A percentile compares a stretch with the other conserved stretches of the same genome.
These are phyloP conservation scores for Suillus discolor DNA, from an alignment of 768 basidiomycete species.

Conservation along the genomic window DNA sequence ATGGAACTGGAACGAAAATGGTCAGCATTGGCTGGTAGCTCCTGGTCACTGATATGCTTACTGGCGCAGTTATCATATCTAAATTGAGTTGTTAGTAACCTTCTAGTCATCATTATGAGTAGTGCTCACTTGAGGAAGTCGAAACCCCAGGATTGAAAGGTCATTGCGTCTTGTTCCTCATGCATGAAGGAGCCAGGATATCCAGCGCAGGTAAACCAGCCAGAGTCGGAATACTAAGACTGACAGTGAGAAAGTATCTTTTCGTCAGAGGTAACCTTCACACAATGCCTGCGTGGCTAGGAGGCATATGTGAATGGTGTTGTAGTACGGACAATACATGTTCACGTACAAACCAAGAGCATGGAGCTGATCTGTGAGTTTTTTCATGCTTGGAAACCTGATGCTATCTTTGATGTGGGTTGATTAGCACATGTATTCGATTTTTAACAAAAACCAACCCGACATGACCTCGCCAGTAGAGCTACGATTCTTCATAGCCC, in stretches of 20 bases:
- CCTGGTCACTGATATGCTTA: constrained; percentile 23
- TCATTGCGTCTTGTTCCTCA: constrained; percentile 59
- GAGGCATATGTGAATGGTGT: constrained; percentile 8
- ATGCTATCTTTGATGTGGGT: constrained; percentile 39
- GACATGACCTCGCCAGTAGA: constrained; percentile 55
- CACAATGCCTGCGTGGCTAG: constrained; percentile 63
- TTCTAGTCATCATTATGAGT: not conserved
- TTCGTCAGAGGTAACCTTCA: constrained; percentile 17
- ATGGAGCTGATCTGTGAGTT: constrained; percentile 55
- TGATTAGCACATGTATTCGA: not conserved
- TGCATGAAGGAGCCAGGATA: constrained; percentile 67
- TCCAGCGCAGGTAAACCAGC: constrained; percentile 64
- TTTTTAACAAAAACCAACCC: constrained; percentile 36
- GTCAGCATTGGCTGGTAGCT: not conserved
- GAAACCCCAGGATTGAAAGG: constrained; percentile 65
- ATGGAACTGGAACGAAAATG: constrained; percentile 45
- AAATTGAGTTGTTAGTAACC: constrained; percentile 6
- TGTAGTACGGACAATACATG: not conserved
- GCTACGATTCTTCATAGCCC: constrained; percentile 55
- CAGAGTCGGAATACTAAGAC: constrained; percentile 62
- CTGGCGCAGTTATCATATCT: constrained; percentile 66
- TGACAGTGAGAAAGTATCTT: not conserved
- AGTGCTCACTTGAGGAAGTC: constrained; percentile 59
- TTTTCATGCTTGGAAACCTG: constrained; percentile 59
- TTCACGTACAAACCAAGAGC: constrained; percentile 53